phyloP scores from a whole-genome alignment of 345 rosid genomes.

The Rhizophora apiculata region DNA sequence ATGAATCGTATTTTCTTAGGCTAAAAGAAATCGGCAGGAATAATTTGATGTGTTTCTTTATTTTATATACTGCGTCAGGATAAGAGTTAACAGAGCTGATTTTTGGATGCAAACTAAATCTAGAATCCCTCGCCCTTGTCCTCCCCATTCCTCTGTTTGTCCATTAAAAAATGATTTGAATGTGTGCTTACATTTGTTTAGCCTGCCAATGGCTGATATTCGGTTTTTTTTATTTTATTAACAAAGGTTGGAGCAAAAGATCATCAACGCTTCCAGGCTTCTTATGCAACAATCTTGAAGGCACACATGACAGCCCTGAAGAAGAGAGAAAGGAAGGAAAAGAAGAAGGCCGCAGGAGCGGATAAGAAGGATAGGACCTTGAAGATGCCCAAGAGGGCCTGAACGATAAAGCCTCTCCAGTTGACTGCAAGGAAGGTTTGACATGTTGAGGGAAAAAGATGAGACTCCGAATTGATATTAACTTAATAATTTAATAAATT shows the following conservation, averaged over 20 bases:
- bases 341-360: constrained; percentile 65
- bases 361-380: constrained; percentile 42
- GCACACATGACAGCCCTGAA: constrained; percentile 87
- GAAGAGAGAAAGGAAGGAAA: constrained; percentile 91
- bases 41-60: too few relatives aligned
- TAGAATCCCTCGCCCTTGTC: too few relatives aligned
- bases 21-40: too few relatives aligned
- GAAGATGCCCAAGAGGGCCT: constrained; percentile 35
- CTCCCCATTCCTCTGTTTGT: background rate
- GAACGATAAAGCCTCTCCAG: background rate
- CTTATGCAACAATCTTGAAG: constrained; percentile 87
- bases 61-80: too few relatives aligned
- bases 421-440: too few relatives aligned
- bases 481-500: too few relatives aligned
- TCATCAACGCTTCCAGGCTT: constrained; percentile 90
- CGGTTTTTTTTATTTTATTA: constrained; percentile 2
- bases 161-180: too few relatives aligned
- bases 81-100: too few relatives aligned
- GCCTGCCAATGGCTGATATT: constrained; percentile 4
- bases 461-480: too few relatives aligned
- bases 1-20: too few relatives aligned
- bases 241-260: constrained; percentile 81
- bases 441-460: too few relatives aligned
- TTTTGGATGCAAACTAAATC: too few relatives aligned
- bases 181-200: background rate